These are phyloP conservation scores for Ceratocystis ficicola DNA, from an alignment of 2,329 filamentous ascomycete species.

Conservation along the genomic window DNA sequence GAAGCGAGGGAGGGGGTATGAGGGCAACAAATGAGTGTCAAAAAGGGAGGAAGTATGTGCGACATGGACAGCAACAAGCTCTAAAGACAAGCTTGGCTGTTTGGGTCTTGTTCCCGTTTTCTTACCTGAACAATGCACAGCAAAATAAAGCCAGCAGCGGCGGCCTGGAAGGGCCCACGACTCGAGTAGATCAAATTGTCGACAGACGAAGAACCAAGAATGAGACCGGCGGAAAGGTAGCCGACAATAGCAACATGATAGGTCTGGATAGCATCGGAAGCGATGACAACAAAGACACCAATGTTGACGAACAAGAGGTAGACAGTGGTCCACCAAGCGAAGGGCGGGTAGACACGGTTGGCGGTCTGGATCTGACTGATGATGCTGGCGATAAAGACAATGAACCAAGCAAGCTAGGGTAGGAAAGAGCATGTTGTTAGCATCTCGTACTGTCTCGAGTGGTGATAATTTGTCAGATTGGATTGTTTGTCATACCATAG, in stretches of 20 bases:
- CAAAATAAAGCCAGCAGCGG: conserved; percentile 84
- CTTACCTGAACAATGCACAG: conserved; percentile 84
- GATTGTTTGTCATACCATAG: conserved; percentile 50
- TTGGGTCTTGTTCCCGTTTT: background rate
- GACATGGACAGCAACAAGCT: conserved; percentile 23
- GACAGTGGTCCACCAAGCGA: conserved; percentile 81
- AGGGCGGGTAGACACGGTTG: conserved; percentile 56
- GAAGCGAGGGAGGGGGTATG: background rate
- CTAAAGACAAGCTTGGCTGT: background rate
- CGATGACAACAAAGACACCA: conserved; percentile 70
- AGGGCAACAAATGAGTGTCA: background rate
- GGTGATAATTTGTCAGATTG: background rate
- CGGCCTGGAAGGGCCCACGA: conserved; percentile 65
- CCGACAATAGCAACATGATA: conserved; percentile 89
- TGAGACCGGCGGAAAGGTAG: conserved; percentile 70
- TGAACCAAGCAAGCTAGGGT: conserved; percentile 86
- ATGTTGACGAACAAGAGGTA: conserved; percentile 76
- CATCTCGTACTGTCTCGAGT: background rate
- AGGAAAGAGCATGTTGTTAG: background rate
- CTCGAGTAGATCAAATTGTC: conserved; percentile 73
- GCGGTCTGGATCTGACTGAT: conserved; percentile 27
- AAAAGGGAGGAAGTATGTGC: background rate
- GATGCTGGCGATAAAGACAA: conserved; percentile 77
- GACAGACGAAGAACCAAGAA: conserved; percentile 73
- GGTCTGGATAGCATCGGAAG: conserved; percentile 69